Base-by-base conservation (phyloP, 805 yeast species). In the Saccharomycopsis sp. region DNA sequence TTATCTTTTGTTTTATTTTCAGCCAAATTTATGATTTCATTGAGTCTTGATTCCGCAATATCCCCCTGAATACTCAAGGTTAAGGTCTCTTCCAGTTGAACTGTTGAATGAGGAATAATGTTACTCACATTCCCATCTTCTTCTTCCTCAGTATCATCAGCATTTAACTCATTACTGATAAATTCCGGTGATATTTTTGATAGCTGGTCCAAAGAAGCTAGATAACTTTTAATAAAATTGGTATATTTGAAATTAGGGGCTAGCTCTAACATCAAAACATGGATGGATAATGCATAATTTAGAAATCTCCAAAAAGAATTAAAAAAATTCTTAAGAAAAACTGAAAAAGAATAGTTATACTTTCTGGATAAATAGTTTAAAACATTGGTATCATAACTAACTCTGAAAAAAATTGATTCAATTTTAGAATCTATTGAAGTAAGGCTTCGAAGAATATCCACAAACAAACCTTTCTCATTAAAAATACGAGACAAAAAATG, bases 181-280 rank as follows among this genome's bases (percentile, higher is more conserved):
- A 29, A 30, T 19, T 42, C 46, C 3, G 43, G 46, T 3, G 39
- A 34, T 6, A 42, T 21, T 15, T 27, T 27, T 23, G 46, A 41
- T 15, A 42, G 36, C 28, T 42, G 42, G 37, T 42, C 46, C 14
- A 42, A 26, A 10, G 46, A 39, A 10, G 25, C 21, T 5, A 42
- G n/a, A 33, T 42, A 39, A 12, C 23, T 30, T 18, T 42, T 38
- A 26, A 42, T 34, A 19, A 19, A 39, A 18, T 34, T 26, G 17
- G 25, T 25, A 20, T 29, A 19, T 39, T 31, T 34, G 31, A 42
- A 39, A 30, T 29, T 36, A 5, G 46, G 46, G 8, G 40, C 23
- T 19, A 42, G 29, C 25, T 42, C 43, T 12, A 43, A 19, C 8
- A 43, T 10, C 3, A 43, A 26, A 15, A 43, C 46, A 35, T 43